Base-by-base conservation (phyloP, 495 filamentous ascomycete species). In the Usnea hakonensis region DNA sequence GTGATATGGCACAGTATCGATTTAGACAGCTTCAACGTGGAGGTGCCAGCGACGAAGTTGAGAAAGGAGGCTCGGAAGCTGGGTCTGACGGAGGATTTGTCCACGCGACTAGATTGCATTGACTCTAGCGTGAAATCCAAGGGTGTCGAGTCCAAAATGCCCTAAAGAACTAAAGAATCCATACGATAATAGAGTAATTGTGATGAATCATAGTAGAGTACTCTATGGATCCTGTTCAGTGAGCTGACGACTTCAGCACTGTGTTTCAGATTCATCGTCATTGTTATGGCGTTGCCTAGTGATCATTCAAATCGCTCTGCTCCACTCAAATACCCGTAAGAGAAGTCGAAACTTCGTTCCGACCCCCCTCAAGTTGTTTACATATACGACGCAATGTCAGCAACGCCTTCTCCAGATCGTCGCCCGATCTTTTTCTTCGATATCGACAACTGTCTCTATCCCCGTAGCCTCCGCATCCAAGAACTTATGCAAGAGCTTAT, bases 381-480 rank as follows among this genome's bases (percentile, higher is more conserved):
- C n/a, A n/a, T n/a, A 0, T 1, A 32, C 28, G 17, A 23, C 37
- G 35, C 7, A 6, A 55, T 55, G 59, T 61, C 48, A 14, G 38
- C 40, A 30, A 23, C 54, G 19, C 36, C 38, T 33, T 17, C 41
- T 23, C 23, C 48, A 16, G 66, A 67, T 38, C 14, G 37, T 38
- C 72, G 84, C 50, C 83, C 85, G 0, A 78, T 90, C 6, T 88
- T 92, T 75, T 93, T 91, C 73, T 90, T 91, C 65, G 95, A 99
- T 69, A 97, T 99, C 71, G 95, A 99, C 81, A 99, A 99, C 69
- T 97, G 95, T 76, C 76, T 85, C 30, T 85, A 85, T 61, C 77
- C 83, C 7, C 77, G 77, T 72, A 75, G 80, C 78, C 65, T 57
- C 71, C 67, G 53, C 60, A 86, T 91, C 56, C 84, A 89, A 66